These are phyloP conservation scores for Aspergillus carbonarius DNA, from an alignment of 2,329 filamentous ascomycete species.

Conservation along the genomic window DNA sequence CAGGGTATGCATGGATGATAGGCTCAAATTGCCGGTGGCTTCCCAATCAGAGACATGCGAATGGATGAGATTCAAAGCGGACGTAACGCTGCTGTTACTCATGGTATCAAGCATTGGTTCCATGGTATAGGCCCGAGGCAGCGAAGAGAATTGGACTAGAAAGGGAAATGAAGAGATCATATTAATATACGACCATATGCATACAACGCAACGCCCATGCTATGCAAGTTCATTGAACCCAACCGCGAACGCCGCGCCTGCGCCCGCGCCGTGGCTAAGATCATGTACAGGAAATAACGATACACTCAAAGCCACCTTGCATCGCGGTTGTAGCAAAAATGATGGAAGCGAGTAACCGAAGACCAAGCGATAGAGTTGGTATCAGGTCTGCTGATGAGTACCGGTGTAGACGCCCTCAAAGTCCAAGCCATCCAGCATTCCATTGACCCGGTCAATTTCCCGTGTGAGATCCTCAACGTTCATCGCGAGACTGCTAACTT, in stretches of 20 bases:
- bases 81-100: not conserved
- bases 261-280: slow-evolving; percentile 1
- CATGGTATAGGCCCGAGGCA: not conserved
- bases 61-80: not conserved
- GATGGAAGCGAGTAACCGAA: not conserved
- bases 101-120: not conserved
- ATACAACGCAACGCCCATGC: slow-evolving; percentile 4
- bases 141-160: not conserved
- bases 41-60: not conserved
- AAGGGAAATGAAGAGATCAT: not conserved
- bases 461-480: slow-evolving; percentile 79
- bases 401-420: slow-evolving; percentile 53
- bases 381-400: slow-evolving; percentile 6
- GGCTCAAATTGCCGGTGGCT: not conserved
- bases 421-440: slow-evolving; percentile 67
- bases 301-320: not conserved
- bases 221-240: slow-evolving; percentile 3
- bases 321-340: not conserved
- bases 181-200: not conserved
- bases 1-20: not conserved
- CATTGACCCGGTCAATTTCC: slow-evolving; percentile 70
- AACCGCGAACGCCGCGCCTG: slow-evolving; percentile 3
- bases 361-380: not conserved
- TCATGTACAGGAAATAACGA: not conserved
- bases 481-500: slow-evolving; percentile 73